Base-by-base conservation (phyloP, 2,329 filamentous ascomycete species). In the Dactylonectria macrodidyma region DNA sequence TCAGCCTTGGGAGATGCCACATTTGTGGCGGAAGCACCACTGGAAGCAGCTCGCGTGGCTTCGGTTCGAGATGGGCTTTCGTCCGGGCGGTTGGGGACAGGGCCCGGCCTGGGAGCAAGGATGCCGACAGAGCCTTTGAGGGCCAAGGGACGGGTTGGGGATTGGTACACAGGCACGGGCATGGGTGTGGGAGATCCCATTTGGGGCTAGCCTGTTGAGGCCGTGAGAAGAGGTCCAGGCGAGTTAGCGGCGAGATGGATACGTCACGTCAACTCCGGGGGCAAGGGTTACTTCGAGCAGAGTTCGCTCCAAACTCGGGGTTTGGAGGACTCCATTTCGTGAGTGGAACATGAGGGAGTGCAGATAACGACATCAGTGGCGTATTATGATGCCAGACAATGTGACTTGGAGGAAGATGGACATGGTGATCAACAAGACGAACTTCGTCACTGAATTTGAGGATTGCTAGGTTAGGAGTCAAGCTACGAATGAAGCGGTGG, bases 21-120 rank as follows among this genome's bases (percentile, higher is more conserved):
- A 58, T 51, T 68, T 41, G 65, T 67, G 65, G 66, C 57, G 55
- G 41, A 36, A 62, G 52, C 47, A 66, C n/a, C 26, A 44, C 44
- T 59, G 34, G 34, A 56, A 47, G 38, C 54, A 56, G 54, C 38
- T 56, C 44, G 34, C 59, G 73, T 76, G 73, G 74, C 74, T 76
- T 76, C 73, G 74, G 74, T 68, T 70, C 68, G 46, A 68, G 66
- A 61, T 67, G 50, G 48, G 59, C 61, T 68, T 72, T 66, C 67
- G 66, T 65, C 74, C 74, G 70, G 65, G 63, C 70, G 62, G 74
- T 75, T 76, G 74, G 72, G 74, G 74, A 30, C 66, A 73, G 46
- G 41, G 62, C 52, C 65, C 48, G 66, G 55, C 64, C 58, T 63
- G 67, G 66, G 64, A 57, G 64, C 72, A 76, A 58, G 74, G 72